Percentiles rank a stretch among this genome's conserved stretches.
Conservation (phyloP, 1,284 basidiomycete genomes). For the Stereum hirsutum region DNA sequence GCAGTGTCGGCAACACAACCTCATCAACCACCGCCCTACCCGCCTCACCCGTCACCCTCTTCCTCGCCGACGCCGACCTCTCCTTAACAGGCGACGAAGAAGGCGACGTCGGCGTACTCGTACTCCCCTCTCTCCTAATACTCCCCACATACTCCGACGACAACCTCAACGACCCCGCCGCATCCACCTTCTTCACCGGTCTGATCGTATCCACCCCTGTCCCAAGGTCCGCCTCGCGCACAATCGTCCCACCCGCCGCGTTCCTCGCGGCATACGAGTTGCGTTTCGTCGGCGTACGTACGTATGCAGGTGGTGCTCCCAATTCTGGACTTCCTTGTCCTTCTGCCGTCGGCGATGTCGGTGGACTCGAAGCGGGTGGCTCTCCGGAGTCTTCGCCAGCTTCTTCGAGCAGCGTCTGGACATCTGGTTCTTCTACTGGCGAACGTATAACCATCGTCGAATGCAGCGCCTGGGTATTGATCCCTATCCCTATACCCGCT, state of each 20-base stretch:
- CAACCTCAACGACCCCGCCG: constrained; percentile 64
- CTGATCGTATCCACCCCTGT: constrained; percentile 83
- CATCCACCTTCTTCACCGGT: constrained; percentile 87
- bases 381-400: constrained; percentile 28
- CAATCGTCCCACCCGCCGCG: constrained; percentile 61
- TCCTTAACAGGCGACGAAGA: constrained; percentile 34
- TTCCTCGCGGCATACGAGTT: constrained; percentile 70
- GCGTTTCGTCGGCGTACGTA: constrained; percentile 36
- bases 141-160: constrained; percentile 79
- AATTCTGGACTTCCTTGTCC: constrained; percentile 15
- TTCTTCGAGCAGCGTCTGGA: constrained; percentile 31
- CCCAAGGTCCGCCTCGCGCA: constrained; percentile 76
- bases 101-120: constrained; percentile 23
- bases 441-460: constrained; percentile 65
- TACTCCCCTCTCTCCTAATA: constrained; percentile 41
- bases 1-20: constrained; percentile 69
- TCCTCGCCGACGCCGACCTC: constrained; percentile 26
- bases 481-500: constrained; percentile 29
- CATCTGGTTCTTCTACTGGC: constrained; percentile 24
- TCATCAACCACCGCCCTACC: constrained; percentile 72
- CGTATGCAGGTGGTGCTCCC: constrained; percentile 28
- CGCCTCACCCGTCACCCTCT: constrained; percentile 43
- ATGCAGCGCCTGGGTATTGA: constrained; percentile 46
- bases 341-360: constrained; percentile 21
- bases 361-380: constrained; percentile 18